A percentile compares a stretch with the other conserved stretches of the same genome.
phyloP scores from a whole-genome alignment of 768 basidiomycete genomes.

The Termitomyces sp. region DNA sequence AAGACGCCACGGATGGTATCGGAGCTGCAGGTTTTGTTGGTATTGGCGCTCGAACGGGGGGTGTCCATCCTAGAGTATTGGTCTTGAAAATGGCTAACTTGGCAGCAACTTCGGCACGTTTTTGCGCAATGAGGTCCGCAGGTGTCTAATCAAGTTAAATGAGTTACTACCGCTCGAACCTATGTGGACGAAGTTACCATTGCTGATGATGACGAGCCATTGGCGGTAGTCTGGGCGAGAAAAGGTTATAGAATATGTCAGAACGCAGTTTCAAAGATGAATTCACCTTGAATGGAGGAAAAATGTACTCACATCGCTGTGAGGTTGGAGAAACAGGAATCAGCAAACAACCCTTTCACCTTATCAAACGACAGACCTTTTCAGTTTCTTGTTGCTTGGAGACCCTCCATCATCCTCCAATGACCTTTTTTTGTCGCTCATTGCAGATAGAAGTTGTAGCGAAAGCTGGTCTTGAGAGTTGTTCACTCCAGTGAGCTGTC shows the following conservation, averaged over 20 bases:
- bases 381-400: constrained; percentile 53
- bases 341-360: constrained; percentile 5
- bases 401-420: constrained; percentile 53
- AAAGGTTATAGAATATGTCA: constrained; percentile 71
- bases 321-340: constrained; percentile 19
- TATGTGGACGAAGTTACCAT: constrained; percentile 35
- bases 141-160: not conserved
- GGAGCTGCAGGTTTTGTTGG: constrained; percentile 34
- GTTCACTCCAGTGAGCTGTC: not conserved
- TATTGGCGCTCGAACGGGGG: constrained; percentile 37
- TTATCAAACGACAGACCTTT: constrained; percentile 47
- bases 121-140: constrained; percentile 75
- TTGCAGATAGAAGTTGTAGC: constrained; percentile 20
- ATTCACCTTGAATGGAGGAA: constrained; percentile 69
- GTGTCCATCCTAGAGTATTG: constrained; percentile 26
- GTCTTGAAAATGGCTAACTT: constrained; percentile 77
- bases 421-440: constrained; percentile 68
- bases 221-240: constrained; percentile 49
- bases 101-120: constrained; percentile 80
- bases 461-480: not conserved
- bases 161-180: not conserved
- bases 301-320: constrained; percentile 72
- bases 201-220: constrained; percentile 38
- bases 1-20: constrained; percentile 28
- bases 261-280: constrained; percentile 41